Base-by-base conservation (phyloP, 31 red algal species). In the Asparagopsis taxiformis region DNA sequence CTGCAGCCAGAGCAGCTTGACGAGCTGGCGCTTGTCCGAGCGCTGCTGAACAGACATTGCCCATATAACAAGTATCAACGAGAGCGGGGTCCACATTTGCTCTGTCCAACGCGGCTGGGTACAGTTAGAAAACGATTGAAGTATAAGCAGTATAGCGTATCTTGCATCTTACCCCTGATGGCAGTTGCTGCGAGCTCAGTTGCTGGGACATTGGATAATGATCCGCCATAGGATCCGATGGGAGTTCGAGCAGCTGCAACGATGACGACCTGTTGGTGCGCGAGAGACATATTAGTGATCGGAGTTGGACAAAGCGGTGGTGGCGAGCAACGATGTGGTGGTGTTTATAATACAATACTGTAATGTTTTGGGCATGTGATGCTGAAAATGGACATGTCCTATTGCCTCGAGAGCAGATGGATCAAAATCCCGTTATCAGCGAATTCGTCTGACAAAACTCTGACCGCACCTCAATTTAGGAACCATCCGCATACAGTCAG, bases 161-260 rank as follows among this genome's bases (percentile, higher is more conserved):
- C 1, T 17, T 53, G 29, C 61, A 13, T 13, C 79, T 24, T 70
- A 84, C 80, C 95, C 72, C 80, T 53, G 68, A 99, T 92, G 16
- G 96, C 96, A 31, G 89, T 87, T 24, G 87, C 74, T 0, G 82
- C 96, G 33, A 99, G 75, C 60, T 79, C 58, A 11, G 88, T 82
- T 2, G 97, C 97, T 6, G 92, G 23, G 1, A 99, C 58, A 20
- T 39, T 59, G 19, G 93, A 59, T 35, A 99, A 82, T 8, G 51
- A 55, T n/a, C 97, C 97, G 31, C 93, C 88, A 75, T 89, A 93
- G 30, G 85, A 89, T 19, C 97, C 97, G 49, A 95, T 99, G n/a
- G 97, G 97, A 20, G 97, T 99, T 15, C 97, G 73, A 28, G 85
- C 92, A 19, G 83, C 92, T 28, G 77, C 72, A 9, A 99, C 87